Percentiles rank a stretch among this genome's conserved stretches.
These are phyloP conservation scores for Erodium chrysanthum DNA, from an alignment of 441 rosid genomes.

Conservation along the genomic window DNA sequence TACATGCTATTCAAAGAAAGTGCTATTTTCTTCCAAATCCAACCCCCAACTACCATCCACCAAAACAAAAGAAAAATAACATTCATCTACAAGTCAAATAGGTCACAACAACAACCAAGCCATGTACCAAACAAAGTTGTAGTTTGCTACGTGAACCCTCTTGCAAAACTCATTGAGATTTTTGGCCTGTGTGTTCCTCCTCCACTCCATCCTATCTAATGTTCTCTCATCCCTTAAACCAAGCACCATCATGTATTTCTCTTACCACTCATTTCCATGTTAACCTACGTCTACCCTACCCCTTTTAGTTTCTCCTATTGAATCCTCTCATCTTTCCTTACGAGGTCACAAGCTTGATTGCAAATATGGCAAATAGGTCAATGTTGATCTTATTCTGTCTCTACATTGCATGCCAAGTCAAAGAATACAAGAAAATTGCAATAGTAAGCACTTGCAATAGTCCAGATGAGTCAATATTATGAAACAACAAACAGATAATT, in stretches of 20 bases:
- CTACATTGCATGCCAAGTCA: neutral
- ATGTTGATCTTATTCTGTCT: neutral
- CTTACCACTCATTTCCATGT: neutral
- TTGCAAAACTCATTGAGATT: neutral
- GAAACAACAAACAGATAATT: neutral
- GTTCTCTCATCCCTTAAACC: too few relatives aligned
- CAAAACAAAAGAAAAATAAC: neutral
- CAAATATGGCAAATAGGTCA: neutral
- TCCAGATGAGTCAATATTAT: neutral
- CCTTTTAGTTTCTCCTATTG: neutral
- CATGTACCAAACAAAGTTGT: neutral
- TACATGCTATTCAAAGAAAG: conserved; percentile 8
- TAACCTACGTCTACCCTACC: neutral
- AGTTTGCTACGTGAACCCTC: neutral
- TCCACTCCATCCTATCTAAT: neutral
- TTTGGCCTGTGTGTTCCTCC: neutral
- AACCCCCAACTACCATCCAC: neutral
- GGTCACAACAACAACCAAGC: neutral
- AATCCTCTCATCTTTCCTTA: neutral
- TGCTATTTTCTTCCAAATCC: neutral
- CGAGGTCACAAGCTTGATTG: neutral
- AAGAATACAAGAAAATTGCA: neutral
- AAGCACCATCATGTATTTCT: neutral
- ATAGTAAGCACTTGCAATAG: neutral
- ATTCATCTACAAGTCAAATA: neutral